Base-by-base conservation (phyloP, 1,139 yeast genomes). In the Zygoascus hellenicus region DNA sequence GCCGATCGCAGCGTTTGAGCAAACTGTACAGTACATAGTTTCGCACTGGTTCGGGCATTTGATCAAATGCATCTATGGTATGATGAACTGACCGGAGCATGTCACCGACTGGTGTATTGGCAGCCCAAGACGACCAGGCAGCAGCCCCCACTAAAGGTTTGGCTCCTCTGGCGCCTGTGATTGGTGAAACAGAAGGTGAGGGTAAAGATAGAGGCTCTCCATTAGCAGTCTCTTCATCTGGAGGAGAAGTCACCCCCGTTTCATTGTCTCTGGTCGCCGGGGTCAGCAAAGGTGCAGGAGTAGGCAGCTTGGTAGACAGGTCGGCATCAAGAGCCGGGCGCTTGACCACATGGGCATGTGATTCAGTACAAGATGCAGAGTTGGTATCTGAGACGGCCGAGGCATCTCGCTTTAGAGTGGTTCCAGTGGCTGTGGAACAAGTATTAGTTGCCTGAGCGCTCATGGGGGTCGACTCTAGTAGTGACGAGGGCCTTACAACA, bases 1-100 rank as follows among this genome's bases (percentile, higher is more conserved):
- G 68, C 49, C 96, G 74, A 57, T 83, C 79, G 47, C 85, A 75
- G 42, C 75, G 74, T 49, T 82, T 81, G 35, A 92, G 66, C 43
- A 90, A 67, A 52, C 75, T 76, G 68, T 82, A 87, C 17, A 86
- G 69, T 17, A 61, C 61, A 48, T 64, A 64, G 26, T 61, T 54
- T 48, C 63, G 64, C 42, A 63, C 45, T n/a, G 58, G 61, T 13
- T 60, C 55, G 2, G 72, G 70, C 22, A 69, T 54, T 11, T 52
- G 51, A 42, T 64, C 69, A 48, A 66, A 67, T 11, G 61, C 49
- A 36, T 58, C 61, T 17, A 67, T 50, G 29, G 67, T 56, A n/a
- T 47, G 45, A 11, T 67, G 66, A 33, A 65, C 39, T 11, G 32
- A n/a, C 11, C 26, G 30, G 16, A 32, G 22, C 15, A 16, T 28